phyloP scores from a whole-genome alignment of 306 rosid genomes.

The Datisca glomerata region DNA sequence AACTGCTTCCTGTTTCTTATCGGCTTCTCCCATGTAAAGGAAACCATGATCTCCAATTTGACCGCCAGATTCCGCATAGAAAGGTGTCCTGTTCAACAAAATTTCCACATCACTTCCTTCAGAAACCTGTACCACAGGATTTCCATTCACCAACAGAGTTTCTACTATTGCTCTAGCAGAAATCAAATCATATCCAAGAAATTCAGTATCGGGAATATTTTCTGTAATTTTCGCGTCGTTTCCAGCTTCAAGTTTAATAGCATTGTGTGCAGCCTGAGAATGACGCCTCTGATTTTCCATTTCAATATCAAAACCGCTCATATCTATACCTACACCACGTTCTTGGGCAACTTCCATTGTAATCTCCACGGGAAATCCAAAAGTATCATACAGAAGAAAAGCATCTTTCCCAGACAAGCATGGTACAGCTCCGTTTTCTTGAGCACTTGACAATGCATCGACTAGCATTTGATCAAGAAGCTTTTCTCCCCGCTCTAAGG shows the following conservation, averaged over 20 bases:
- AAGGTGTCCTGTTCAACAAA: slow-evolving; percentile 75
- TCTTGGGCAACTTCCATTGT: slow-evolving; percentile 95
- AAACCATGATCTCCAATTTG: slow-evolving; percentile 89
- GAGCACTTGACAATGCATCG: slow-evolving; percentile 47
- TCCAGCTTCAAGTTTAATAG: slow-evolving; percentile 64
- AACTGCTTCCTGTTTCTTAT: slow-evolving; percentile 47
- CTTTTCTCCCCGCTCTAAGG: slow-evolving; percentile 86
- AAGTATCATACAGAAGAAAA: slow-evolving; percentile 91
- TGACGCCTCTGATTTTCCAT: slow-evolving; percentile 95
- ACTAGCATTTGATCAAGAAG: slow-evolving; percentile 73
- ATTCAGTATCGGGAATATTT: slow-evolving; percentile 64
- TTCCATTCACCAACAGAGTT: slow-evolving; percentile 78
- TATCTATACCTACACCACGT: slow-evolving; percentile 65
- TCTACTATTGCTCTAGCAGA: slow-evolving; percentile 62
- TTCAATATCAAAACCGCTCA: slow-evolving; percentile 72
- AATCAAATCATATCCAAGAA: slow-evolving; percentile 75
- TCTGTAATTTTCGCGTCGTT: slow-evolving; percentile 48
- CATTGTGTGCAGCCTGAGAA: slow-evolving; percentile 92
- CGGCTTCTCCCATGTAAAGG: slow-evolving; percentile 47
- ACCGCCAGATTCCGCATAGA: slow-evolving; percentile 98
- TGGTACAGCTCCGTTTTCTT: slow-evolving; percentile 45
- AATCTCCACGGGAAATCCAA: slow-evolving; percentile 79
- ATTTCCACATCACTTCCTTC: slow-evolving; percentile 83
- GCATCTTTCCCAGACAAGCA: slow-evolving; percentile 80
- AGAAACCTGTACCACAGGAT: slow-evolving; percentile 45